These are phyloP conservation scores for Nannochloropsis oceanica DNA, from an alignment of 108 stramenopile genomes.

Conservation along the genomic window DNA sequence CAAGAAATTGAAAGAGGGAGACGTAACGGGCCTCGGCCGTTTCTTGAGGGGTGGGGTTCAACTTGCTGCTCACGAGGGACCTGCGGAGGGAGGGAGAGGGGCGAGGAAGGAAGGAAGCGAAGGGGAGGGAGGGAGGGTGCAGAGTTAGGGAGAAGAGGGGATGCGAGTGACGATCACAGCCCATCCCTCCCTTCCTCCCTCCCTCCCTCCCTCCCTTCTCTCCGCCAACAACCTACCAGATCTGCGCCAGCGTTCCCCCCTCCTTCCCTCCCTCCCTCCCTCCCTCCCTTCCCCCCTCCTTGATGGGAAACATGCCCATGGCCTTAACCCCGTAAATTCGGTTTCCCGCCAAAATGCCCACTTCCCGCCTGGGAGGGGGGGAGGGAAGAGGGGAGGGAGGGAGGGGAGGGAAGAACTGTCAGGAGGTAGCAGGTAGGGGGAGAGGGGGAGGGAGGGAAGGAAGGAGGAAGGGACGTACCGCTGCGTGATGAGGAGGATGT, in stretches of 20 bases:
- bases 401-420: not conserved
- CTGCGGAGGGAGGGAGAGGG: not conserved
- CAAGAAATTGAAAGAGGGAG: constrained; percentile 82
- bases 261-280: constrained; percentile 28
- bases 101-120: not conserved
- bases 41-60: constrained; percentile 63
- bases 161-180: not conserved
- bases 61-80: constrained; percentile 44
- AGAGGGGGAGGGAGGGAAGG: not conserved
- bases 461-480: constrained; percentile 16
- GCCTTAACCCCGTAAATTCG: constrained; percentile 84
- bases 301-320: constrained; percentile 29
- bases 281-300: constrained; percentile 44
- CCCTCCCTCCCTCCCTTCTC: constrained; percentile 67
- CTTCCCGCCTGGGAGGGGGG: constrained; percentile 43
- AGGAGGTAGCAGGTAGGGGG: not conserved
- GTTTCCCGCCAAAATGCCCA: constrained; percentile 86
- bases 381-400: not conserved
- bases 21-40: constrained; percentile 73
- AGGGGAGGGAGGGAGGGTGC: not conserved
- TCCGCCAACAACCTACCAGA: constrained; percentile 1
- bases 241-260: not conserved
- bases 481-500: constrained; percentile 86
- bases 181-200: constrained; percentile 44
- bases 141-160: not conserved